Evolutionary conservation across 352 stramenopile species (phyloP).

Genomic region (Pythium periplocum): DNA sequence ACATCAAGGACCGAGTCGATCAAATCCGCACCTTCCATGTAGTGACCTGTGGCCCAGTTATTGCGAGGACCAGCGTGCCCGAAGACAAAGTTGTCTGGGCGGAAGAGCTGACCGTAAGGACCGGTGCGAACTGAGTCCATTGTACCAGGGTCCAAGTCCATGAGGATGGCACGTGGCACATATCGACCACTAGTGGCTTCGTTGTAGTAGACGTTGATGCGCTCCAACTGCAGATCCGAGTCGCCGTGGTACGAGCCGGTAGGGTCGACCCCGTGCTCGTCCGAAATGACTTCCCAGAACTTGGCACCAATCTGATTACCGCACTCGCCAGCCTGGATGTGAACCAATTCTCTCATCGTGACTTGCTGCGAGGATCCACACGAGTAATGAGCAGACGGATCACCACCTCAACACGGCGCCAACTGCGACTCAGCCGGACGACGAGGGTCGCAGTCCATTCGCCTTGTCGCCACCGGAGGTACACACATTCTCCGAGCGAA

Average conservation of each 20-base stretch:
- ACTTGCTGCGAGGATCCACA: conserved; percentile 24
- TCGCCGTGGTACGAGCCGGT: conserved; percentile 93
- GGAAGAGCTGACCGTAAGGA: conserved; percentile 96
- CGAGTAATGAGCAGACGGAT: not conserved
- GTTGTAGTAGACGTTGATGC: conserved; percentile 99
- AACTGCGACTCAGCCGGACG: too few relatives aligned
- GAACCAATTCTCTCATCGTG: conserved; percentile 95
- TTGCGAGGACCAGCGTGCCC: conserved; percentile 97
- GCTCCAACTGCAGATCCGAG: conserved; percentile 95
- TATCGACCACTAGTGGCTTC: conserved; percentile 96
- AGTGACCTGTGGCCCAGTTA: conserved; percentile 99
- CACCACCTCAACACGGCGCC: too few relatives aligned
- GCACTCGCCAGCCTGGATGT: conserved; percentile 98
- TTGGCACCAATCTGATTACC: conserved; percentile 99
- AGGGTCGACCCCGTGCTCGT: conserved; percentile 94
- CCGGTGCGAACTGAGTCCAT: conserved; percentile 98
- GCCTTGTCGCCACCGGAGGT: too few relatives aligned
- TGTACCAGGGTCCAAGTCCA: conserved; percentile 98
- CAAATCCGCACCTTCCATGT: conserved; percentile 98
- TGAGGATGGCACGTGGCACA: conserved; percentile 97
- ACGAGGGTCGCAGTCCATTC: too few relatives aligned
- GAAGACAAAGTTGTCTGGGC: conserved; percentile 99
- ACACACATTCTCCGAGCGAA: too few relatives aligned
- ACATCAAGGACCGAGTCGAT: conserved; percentile 99
- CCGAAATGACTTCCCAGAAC: conserved; percentile 97